These are phyloP conservation scores for Psilocybe azurescens DNA, from an alignment of 768 basidiomycete genomes.

Conservation along the genomic window DNA sequence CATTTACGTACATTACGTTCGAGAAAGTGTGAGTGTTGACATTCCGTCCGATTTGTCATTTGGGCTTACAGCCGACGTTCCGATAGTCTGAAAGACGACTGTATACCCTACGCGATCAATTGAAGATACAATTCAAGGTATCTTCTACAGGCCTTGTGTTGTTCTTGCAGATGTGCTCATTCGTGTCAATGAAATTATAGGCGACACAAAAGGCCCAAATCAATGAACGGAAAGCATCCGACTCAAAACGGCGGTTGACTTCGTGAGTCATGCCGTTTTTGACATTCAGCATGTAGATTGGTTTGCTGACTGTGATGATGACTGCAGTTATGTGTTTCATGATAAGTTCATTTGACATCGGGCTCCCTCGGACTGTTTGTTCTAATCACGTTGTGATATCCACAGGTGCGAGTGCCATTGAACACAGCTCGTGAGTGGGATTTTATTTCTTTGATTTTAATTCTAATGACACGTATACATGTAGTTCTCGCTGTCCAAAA, in stretches of 20 bases:
- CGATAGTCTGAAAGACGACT: constrained; percentile 67
- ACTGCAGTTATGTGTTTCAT: constrained; percentile 73
- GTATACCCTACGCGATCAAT: constrained; percentile 72
- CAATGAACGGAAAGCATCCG: constrained; percentile 75
- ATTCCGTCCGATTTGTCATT: neutral
- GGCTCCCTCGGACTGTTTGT: constrained; percentile 1
- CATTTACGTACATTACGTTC: constrained; percentile 75
- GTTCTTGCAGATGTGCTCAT: neutral
- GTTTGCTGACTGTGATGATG: constrained; percentile 7
- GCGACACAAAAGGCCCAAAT: constrained; percentile 79
- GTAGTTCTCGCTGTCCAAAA: constrained; percentile 88
- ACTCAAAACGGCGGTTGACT: constrained; percentile 82
- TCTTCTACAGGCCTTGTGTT: neutral
- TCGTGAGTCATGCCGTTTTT: constrained; percentile 54
- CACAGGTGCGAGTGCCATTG: constrained; percentile 80
- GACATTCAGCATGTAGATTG: neutral
- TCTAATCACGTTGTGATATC: constrained; percentile 23
- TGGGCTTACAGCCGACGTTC: constrained; percentile 2
- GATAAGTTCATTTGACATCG: constrained; percentile 52
- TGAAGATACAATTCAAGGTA: constrained; percentile 74
- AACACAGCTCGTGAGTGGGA: constrained; percentile 67
- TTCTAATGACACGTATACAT: neutral
- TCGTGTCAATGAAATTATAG: constrained; percentile 25
- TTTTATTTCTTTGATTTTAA: constrained; percentile 20
- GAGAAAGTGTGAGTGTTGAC: constrained; percentile 52